Evolutionary conservation across 208 protist genomes (phyloP).

Genomic region (Acanthamoeba castellanii): DNA sequence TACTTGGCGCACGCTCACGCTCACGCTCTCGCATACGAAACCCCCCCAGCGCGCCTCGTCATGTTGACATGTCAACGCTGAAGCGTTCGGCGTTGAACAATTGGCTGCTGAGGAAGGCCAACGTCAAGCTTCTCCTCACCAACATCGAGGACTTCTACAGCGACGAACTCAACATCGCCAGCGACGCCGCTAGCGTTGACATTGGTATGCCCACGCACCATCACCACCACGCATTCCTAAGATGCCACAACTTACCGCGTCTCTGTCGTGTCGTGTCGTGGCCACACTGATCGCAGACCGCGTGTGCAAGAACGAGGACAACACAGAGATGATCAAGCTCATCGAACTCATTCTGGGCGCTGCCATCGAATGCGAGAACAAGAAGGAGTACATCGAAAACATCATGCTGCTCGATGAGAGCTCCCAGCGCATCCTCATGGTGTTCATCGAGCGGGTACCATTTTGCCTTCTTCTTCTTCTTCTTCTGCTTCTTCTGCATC

Average conservation of each 20-base stretch:
- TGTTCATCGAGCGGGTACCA: constrained; percentile 73
- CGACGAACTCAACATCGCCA: constrained; percentile 62
- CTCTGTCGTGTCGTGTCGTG: neutral
- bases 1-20: neutral
- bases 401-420: constrained; percentile 79
- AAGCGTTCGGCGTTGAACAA: constrained; percentile 64
- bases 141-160: constrained; percentile 72
- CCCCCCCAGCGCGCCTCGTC: constrained; percentile 2
- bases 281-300: neutral
- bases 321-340: constrained; percentile 73
- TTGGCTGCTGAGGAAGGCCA: constrained; percentile 67
- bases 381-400: constrained; percentile 77
- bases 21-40: no score
- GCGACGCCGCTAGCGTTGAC: constrained; percentile 18
- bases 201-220: neutral
- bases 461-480: neutral
- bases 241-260: no score
- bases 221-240: neutral
- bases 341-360: constrained; percentile 78
- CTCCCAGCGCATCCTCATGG: constrained; percentile 77
- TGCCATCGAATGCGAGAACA: constrained; percentile 79
- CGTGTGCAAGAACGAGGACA: constrained; percentile 52
- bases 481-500: neutral
- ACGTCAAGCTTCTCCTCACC: constrained; percentile 76
- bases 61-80: constrained; percentile 35